These are phyloP conservation scores for Sugiyamaella floridensis DNA, from an alignment of 805 yeast species.

Conservation along the genomic window DNA sequence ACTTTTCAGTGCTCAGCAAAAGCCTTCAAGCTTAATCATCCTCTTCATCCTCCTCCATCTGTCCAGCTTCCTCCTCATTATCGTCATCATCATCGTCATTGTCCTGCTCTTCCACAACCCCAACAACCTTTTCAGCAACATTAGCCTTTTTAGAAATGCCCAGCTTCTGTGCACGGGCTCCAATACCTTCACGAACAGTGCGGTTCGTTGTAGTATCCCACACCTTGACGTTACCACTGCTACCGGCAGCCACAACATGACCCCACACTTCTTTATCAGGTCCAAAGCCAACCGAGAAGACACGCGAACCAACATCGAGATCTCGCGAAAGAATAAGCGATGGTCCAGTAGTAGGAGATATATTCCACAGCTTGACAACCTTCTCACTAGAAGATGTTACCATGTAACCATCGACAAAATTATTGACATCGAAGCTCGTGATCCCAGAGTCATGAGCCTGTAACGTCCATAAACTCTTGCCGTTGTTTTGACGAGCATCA, in stretches of 20 bases:
- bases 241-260: conserved; percentile 80
- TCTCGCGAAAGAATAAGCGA: conserved; percentile 87
- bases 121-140: conserved; percentile 4
- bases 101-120: conserved; percentile 10
- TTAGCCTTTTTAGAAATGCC: background rate
- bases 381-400: conserved; percentile 88
- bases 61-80: conserved; percentile 17
- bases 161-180: conserved; percentile 25
- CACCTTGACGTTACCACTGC: conserved; percentile 71
- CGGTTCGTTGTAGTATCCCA: conserved; percentile 88
- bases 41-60: conserved; percentile 35
- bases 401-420: conserved; percentile 60
- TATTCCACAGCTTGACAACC: conserved; percentile 80
- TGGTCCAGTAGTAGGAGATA: conserved; percentile 52
- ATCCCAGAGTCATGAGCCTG: conserved; percentile 97
- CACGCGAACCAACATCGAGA: conserved; percentile 88
- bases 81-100: conserved; percentile 11
- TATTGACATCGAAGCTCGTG: conserved; percentile 68
- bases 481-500: conserved; percentile 62
- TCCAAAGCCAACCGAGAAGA: conserved; percentile 73
- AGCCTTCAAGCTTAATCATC: background rate
- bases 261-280: conserved; percentile 85
- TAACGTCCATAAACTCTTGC: conserved; percentile 80
- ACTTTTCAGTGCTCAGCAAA: no score
- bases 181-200: conserved; percentile 66